A percentile compares a stretch with the other conserved stretches of the same genome.
Evolutionary conservation across 2,329 filamentous ascomycete genomes (phyloP).

Genomic region (Penicillium sp.): DNA sequence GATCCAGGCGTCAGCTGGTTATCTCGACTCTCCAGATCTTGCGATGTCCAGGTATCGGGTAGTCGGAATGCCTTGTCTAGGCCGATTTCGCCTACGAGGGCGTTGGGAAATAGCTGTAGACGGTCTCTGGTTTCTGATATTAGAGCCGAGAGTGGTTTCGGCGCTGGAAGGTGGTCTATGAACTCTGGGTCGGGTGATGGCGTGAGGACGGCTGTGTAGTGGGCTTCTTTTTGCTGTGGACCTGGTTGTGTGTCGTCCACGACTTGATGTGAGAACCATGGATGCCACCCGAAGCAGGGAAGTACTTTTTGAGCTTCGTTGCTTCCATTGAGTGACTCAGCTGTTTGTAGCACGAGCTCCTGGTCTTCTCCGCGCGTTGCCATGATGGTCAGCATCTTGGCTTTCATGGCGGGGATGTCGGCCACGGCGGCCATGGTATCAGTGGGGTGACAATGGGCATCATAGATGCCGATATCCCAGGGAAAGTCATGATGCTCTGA

Average conservation of each 20-base stretch:
- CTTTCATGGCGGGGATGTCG: conserved; percentile 54
- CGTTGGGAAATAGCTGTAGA: conserved; percentile 50
- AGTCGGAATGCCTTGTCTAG: conserved; percentile 60
- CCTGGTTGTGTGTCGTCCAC: conserved; percentile 39
- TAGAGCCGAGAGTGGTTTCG: conserved; percentile 51
- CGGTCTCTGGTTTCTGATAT: conserved; percentile 48
- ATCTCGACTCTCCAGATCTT: conserved; percentile 33
- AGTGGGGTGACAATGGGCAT: conserved; percentile 64
- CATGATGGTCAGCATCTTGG: conserved; percentile 58
- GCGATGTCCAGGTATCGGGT: conserved; percentile 47
- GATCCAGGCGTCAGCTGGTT: conserved; percentile 53
- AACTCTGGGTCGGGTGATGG: conserved; percentile 47
- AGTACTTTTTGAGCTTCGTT: conserved; percentile 35
- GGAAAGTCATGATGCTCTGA: conserved; percentile 43
- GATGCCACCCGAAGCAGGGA: conserved; percentile 64
- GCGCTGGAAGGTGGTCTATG: conserved; percentile 50
- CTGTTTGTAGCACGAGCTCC: conserved; percentile 51
- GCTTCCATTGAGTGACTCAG: conserved; percentile 28
- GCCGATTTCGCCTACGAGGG: conserved; percentile 60
- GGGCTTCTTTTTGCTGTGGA: conserved; percentile 36
- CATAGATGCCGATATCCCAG: conserved; percentile 60
- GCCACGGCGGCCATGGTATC: conserved; percentile 57
- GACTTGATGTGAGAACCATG: conserved; percentile 63
- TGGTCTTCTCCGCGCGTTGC: conserved; percentile 60
- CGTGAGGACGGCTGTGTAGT: conserved; percentile 54